phyloP scores from a whole-genome alignment of 2,329 filamentous ascomycete genomes.

The Diplodia seriata region DNA sequence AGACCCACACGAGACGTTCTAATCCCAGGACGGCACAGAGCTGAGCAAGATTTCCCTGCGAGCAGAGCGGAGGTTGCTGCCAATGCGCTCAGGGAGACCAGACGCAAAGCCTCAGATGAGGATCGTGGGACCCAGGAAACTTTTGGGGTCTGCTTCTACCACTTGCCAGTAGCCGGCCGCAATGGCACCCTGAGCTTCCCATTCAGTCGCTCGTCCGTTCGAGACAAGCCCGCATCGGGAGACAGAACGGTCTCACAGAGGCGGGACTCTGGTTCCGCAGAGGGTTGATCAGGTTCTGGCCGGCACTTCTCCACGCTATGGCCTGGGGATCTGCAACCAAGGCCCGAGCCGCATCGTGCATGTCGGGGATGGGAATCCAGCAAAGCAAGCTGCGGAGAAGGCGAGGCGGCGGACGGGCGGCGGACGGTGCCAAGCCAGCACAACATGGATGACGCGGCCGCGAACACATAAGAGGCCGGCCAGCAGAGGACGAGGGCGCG shows the following conservation, averaged over 20 bases:
- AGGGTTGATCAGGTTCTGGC: constrained; percentile 4
- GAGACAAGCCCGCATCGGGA: constrained; percentile 6
- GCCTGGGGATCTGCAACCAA: constrained; percentile 14
- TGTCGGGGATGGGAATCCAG: background rate
- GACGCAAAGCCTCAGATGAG: background rate
- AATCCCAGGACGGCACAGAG: constrained; percentile 11
- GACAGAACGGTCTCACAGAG: constrained; percentile 2
- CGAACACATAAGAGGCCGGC: constrained; percentile 59
- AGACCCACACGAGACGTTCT: constrained; percentile 14
- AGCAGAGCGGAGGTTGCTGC: background rate
- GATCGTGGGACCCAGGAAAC: background rate
- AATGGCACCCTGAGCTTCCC: background rate
- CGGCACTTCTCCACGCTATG: constrained; percentile 1
- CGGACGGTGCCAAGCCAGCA: background rate
- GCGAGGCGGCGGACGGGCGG: background rate
- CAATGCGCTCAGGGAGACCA: background rate
- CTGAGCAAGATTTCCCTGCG: constrained; percentile 5
- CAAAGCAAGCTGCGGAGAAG: background rate
- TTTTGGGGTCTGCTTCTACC: no score
- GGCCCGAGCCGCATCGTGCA: constrained; percentile 29
- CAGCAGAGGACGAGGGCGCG: background rate
- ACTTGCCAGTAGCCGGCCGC: background rate
- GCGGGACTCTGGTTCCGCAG: background rate
- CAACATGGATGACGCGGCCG: constrained; percentile 64
- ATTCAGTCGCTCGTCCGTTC: background rate